These are phyloP conservation scores for Salmacisia buchloeana DNA, from an alignment of 1,284 basidiomycete species.

Conservation along the genomic window DNA sequence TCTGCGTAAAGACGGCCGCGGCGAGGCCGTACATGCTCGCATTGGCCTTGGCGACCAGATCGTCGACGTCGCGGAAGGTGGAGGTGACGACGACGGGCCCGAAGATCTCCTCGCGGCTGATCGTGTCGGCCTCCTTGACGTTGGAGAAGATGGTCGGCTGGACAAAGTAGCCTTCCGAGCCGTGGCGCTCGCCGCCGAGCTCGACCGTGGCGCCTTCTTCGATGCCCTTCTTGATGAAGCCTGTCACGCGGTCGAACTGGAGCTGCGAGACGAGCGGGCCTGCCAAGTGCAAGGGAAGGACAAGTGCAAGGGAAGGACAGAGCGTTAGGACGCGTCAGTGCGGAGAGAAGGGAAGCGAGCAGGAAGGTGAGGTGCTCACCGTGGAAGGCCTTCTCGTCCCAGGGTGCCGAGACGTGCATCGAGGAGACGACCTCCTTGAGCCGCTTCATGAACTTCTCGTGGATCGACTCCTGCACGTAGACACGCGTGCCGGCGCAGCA, in stretches of 20 bases:
- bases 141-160: slow-evolving; percentile 54
- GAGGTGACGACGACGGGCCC: slow-evolving; percentile 68
- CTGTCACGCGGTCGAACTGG: slow-evolving; percentile 87
- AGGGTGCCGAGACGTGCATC: slow-evolving; percentile 72
- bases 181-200: slow-evolving; percentile 71
- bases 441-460: slow-evolving; percentile 14
- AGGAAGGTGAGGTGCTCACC: no score
- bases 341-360: no score
- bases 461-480: slow-evolving; percentile 68
- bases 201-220: slow-evolving; percentile 70
- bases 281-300: neutral
- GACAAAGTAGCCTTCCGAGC: slow-evolving; percentile 58
- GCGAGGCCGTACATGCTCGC: slow-evolving; percentile 80
- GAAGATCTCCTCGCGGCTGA: slow-evolving; percentile 85
- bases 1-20: slow-evolving; percentile 75
- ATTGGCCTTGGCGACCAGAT: slow-evolving; percentile 69
- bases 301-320: neutral
- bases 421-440: slow-evolving; percentile 23
- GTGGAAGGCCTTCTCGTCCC: slow-evolving; percentile 65
- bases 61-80: slow-evolving; percentile 54
- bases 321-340: no score
- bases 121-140: slow-evolving; percentile 71
- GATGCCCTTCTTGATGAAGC: slow-evolving; percentile 79
- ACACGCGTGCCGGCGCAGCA: slow-evolving; percentile 81
- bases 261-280: slow-evolving; percentile 67